Evolutionary conservation across 257 asterid genomes (phyloP), one percentile per base, ranked within the genome.

Genomic region (Ajuga chamaepitys): DNA sequence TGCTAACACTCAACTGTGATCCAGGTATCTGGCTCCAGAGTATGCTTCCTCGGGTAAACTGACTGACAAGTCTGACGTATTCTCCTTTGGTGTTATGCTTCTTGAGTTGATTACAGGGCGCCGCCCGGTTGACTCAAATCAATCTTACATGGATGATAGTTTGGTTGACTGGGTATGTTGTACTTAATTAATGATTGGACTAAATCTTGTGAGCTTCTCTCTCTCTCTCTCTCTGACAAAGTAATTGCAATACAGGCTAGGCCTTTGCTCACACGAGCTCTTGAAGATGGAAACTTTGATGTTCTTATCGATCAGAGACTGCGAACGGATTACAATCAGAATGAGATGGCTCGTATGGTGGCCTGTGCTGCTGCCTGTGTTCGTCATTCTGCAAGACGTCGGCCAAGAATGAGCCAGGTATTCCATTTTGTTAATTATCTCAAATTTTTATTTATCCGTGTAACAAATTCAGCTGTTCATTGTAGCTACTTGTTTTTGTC

Each of bases 11-110:
- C 64, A 42, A 13, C 65, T 18, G 40, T 37, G 25, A 63, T 64
- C 45, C 56, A 94, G 99, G 81, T 94, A 94, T 73, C 69, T 94
- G 74, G 99, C 99, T 41, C 99, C 99, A n/a, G 99, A 94, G 56
- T 94, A 94, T 62, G 99, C 99, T 30, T 68, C 96, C 60, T 86
- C 97, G 0, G 99, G 99, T 41, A 94, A 94, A 68, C 97, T 94
- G 47, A 81, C 92, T 0, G 99, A 94, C 1, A 93, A 79, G 77
- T 93, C 98, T 0, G 98, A 93, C 52, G 97, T 93, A n/a, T 93
- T 87, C 81, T 93, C 98, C 32, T 89, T 80, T 46, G 99, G 99
- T n/a, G 90, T 93, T 18, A 77, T 93, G 86, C 92, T 94, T 67
- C 82, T 94, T 22, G 99, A 94, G 82, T 72, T 94, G 86, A 83